Conservation (phyloP, 2,329 filamentous ascomycete genomes). For the Penicillium brevicompactum region DNA sequence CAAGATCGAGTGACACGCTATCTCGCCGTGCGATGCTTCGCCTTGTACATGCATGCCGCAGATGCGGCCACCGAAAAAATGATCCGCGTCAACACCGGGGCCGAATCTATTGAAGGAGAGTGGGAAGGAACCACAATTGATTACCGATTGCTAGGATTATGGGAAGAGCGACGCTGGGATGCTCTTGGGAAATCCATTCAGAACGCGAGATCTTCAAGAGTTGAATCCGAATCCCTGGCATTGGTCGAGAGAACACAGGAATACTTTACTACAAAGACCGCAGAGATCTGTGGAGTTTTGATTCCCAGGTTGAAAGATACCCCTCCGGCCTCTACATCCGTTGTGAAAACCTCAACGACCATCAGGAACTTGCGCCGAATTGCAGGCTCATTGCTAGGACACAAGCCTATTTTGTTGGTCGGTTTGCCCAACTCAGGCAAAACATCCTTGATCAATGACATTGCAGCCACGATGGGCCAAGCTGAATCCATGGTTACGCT, state of each 20-base stretch:
- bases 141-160: slow-evolving; percentile 70
- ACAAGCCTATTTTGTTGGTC: slow-evolving; percentile 75
- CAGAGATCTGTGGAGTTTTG: slow-evolving; percentile 67
- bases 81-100: slow-evolving; percentile 65
- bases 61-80: slow-evolving; percentile 77
- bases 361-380: slow-evolving; percentile 70
- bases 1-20: slow-evolving; percentile 67
- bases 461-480: slow-evolving; percentile 78
- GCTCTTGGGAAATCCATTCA: slow-evolving; percentile 36
- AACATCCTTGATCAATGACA: slow-evolving; percentile 79
- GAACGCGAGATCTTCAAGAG: slow-evolving; percentile 24
- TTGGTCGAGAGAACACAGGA: slow-evolving; percentile 32
- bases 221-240: slow-evolving; percentile 21
- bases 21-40: slow-evolving; percentile 79
- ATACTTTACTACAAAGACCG: slow-evolving; percentile 61
- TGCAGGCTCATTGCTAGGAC: slow-evolving; percentile 65
- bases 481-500: slow-evolving; percentile 84
- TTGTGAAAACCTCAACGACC: slow-evolving; percentile 74
- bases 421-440: slow-evolving; percentile 88
- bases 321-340: slow-evolving; percentile 50
- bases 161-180: slow-evolving; percentile 62
- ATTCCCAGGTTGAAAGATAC: slow-evolving; percentile 62
- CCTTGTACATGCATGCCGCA: slow-evolving; percentile 74
- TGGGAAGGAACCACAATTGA: slow-evolving; percentile 79
- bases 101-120: slow-evolving; percentile 64